Evolutionary conservation across 1,139 yeast species (phyloP).

Genomic region (Geotrichum bryndzae): DNA sequence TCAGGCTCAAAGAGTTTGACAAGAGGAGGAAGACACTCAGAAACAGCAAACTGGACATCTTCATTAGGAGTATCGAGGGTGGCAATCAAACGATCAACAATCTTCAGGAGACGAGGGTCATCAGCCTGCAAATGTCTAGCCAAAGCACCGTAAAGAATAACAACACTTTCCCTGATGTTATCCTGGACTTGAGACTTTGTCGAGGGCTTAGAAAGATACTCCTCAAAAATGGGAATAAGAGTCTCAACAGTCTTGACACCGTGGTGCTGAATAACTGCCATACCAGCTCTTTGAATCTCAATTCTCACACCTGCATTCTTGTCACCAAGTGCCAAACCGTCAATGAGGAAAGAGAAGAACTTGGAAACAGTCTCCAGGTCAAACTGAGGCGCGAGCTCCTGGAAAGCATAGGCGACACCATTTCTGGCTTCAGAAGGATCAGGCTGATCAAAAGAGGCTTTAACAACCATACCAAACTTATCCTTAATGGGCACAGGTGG

Average conservation of each 20-base stretch:
- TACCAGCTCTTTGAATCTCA: conserved; percentile 86
- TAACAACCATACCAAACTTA: conserved; percentile 70
- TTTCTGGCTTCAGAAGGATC: conserved; percentile 84
- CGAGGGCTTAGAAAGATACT: conserved; percentile 38
- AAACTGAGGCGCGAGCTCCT: conserved; percentile 51
- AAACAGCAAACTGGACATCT: conserved; percentile 79
- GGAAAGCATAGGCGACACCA: conserved; percentile 67
- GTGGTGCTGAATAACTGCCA: conserved; percentile 56
- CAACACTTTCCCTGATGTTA: conserved; percentile 68
- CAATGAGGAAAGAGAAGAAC: conserved; percentile 56
- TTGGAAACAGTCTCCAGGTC: conserved; percentile 38
- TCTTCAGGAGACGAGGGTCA: conserved; percentile 57
- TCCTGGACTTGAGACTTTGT: conserved; percentile 48
- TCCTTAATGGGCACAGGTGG: conserved; percentile 78
- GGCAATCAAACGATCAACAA: conserved; percentile 61
- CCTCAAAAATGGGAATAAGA: conserved; percentile 73
- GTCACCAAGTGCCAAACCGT: conserved; percentile 65
- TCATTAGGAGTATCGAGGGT: conserved; percentile 86
- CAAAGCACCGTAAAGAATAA: conserved; percentile 79
- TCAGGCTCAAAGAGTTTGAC: conserved; percentile 45
- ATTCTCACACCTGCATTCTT: conserved; percentile 65
- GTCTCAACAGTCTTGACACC: conserved; percentile 62
- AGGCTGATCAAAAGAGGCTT: conserved; percentile 51
- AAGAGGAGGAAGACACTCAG: conserved; percentile 79
- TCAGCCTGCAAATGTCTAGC: conserved; percentile 68